A percentile compares a stretch with the other conserved stretches of the same genome.
These are phyloP conservation scores for Mucor irregularis DNA, from an alignment of 371 early-diverging fungal species.

Conservation along the genomic window DNA sequence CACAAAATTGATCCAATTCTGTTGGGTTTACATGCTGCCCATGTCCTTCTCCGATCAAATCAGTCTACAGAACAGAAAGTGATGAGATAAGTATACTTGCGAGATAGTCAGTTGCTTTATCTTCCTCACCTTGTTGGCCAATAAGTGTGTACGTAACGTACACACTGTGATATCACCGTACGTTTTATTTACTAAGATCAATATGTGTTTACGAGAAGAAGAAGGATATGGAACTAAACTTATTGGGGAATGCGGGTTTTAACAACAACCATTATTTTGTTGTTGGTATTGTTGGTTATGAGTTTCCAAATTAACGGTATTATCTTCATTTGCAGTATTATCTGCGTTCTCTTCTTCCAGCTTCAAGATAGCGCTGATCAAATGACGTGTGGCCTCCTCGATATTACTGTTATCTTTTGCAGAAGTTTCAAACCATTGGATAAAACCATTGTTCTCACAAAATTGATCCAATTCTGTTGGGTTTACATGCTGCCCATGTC, in stretches of 20 bases:
- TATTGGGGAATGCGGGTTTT: too few relatives aligned
- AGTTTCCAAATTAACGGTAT: constrained; percentile 6
- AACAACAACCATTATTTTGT: constrained; percentile 38
- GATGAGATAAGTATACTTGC: neutral
- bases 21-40: constrained; percentile 44
- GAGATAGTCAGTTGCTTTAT: neutral
- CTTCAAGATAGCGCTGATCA: constrained; percentile 42
- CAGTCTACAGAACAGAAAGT: constrained; percentile 26
- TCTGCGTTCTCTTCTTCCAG: constrained; percentile 44
- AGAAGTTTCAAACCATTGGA: constrained; percentile 66
- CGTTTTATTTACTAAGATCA: too few relatives aligned
- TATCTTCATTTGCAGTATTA: constrained; percentile 22
- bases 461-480: constrained; percentile 52
- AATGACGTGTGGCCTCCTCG: constrained; percentile 61
- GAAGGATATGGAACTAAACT: too few relatives aligned
- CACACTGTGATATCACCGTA: too few relatives aligned
- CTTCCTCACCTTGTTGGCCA: constrained; percentile 62
- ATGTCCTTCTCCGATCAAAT: constrained; percentile 47
- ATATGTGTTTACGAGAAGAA: too few relatives aligned
- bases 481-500: constrained; percentile 48
- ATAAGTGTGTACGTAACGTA: too few relatives aligned
- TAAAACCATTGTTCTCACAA: constrained; percentile 59
- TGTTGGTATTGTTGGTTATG: constrained; percentile 14
- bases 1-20: constrained; percentile 57
- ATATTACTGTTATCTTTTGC: constrained; percentile 69